Conservation (phyloP, 2,329 filamentous ascomycete species). For the Penicillium sp. region DNA sequence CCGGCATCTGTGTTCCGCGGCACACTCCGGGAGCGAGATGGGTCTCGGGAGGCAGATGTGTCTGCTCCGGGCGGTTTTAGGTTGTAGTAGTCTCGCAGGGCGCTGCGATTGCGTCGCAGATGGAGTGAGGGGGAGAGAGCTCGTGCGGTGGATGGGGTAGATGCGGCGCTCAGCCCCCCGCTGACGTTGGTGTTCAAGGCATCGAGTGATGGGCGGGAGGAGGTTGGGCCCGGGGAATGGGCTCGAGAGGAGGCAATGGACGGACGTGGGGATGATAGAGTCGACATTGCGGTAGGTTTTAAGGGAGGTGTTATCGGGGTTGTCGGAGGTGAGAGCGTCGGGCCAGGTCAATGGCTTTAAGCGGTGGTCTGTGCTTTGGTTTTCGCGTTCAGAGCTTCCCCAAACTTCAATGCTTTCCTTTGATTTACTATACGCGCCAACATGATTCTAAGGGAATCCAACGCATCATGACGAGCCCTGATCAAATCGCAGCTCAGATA, state of each 20-base stretch:
- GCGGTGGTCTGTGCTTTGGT: constrained; percentile 29
- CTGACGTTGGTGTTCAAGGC: constrained; percentile 57
- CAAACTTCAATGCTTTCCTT: constrained; percentile 2
- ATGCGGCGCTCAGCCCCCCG: constrained; percentile 45
- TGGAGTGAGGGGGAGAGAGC: constrained; percentile 33
- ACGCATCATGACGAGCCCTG: constrained; percentile 26
- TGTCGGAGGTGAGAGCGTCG: constrained; percentile 6
- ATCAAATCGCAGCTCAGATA: constrained; percentile 52
- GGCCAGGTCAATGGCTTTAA: constrained; percentile 20
- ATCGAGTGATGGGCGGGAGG: constrained; percentile 72
- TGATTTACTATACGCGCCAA: not conserved
- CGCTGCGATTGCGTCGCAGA: constrained; percentile 70
- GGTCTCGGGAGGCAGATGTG: constrained; percentile 24
- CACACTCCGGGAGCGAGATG: constrained; percentile 37
- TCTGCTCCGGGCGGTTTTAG: constrained; percentile 56
- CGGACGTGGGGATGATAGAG: constrained; percentile 58
- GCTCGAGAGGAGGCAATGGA: constrained; percentile 58
- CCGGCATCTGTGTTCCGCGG: constrained; percentile 42
- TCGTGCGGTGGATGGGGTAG: constrained; percentile 42
- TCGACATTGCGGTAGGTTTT: constrained; percentile 49
- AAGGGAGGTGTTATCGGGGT: not conserved
- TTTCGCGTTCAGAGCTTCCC: constrained; percentile 13
- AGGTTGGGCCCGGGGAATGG: constrained; percentile 62
- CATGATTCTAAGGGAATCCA: not conserved
- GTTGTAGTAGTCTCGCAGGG: constrained; percentile 93